Percentiles rank a stretch among this genome's conserved stretches.
These are phyloP conservation scores for Batrachochytrium dendrobatidis DNA, from an alignment of 371 early-diverging fungal species.

Conservation along the genomic window DNA sequence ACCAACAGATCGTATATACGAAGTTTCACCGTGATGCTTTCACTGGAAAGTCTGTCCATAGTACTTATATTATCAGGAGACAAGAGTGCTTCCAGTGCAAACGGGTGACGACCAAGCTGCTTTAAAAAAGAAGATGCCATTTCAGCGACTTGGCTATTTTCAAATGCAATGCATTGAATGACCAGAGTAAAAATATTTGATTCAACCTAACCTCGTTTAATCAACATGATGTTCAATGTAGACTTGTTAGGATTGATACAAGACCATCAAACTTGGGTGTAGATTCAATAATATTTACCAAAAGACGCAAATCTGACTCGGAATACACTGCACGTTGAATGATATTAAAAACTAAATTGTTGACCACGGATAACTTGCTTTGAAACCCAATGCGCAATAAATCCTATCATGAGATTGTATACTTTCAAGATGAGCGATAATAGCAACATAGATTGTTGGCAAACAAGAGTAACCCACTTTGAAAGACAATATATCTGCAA, in stretches of 20 bases:
- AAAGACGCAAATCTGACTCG: neutral
- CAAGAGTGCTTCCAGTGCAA: neutral
- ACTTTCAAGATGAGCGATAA: too few relatives aligned
- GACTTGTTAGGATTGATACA: too few relatives aligned
- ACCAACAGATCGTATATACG: neutral
- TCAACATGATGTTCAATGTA: too few relatives aligned
- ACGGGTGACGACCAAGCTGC: neutral
- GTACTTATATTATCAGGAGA: neutral
- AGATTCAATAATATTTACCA: neutral
- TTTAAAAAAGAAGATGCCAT: neutral
- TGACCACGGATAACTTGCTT: neutral
- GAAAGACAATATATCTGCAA: neutral
- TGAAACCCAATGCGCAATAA: neutral
- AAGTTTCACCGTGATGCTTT: neutral
- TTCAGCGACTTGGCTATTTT: neutral
- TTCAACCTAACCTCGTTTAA: too few relatives aligned
- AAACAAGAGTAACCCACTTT: too few relatives aligned
- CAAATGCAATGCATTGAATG: neutral
- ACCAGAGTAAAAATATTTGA: too few relatives aligned
- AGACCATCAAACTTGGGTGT: too few relatives aligned
- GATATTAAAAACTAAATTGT: neutral
- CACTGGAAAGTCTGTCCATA: neutral
- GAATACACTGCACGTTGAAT: neutral
- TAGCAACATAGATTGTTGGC: too few relatives aligned
- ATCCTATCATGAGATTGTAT: too few relatives aligned